Evolutionary conservation across 2,329 filamentous ascomycete genomes (phyloP), one percentile per base, ranked within the genome.

Genomic region (Fusarium sp.): DNA sequence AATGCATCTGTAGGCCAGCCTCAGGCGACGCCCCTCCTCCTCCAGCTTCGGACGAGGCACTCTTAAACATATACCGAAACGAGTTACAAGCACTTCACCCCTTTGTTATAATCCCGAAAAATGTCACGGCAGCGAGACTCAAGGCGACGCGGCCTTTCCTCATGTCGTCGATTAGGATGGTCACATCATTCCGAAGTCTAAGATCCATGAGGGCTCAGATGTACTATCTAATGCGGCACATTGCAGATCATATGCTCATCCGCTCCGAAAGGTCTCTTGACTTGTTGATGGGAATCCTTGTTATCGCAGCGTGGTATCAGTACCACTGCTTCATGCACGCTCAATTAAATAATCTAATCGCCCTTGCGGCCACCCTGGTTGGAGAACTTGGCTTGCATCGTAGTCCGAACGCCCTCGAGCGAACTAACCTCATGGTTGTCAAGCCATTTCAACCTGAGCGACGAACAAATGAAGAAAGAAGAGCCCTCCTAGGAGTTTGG

Each of bases 291-390:
- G 83, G 85, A 0, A 81, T 88, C 4, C 73, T 88, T 3, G 80
- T 87, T 1, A 81, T 87, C 28, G 66, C 86, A 3, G 82, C 82
- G 0, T 88, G 82, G 80, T 87, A 87, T 59, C 86, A 88, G 48
- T 85, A 88, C 53, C 86, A 88, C 71, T 88, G 86, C 68, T 81
- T 87, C 65, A 80, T 84, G 74, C 86, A 88, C 54, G 80, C 82
- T 1, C 87, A 89, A 63, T 73, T 89, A 12, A 83, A 83, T 70
- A 87, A 86, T 54, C 76, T 89, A 4, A 73, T 88, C 3, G 80
- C 84, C 9, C 68, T 89, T 18, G 84, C 86, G 1, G 75, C 81
- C 12, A 85, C 83, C 6, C 79, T 88, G 2, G 77, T 83, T 8
- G 81, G 81, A 0, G 86, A 87, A 57, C 72, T 88, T 37, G 83